Evolutionary conservation across 352 stramenopile species (phyloP).

Genomic region (Pythium oligandrum): DNA sequence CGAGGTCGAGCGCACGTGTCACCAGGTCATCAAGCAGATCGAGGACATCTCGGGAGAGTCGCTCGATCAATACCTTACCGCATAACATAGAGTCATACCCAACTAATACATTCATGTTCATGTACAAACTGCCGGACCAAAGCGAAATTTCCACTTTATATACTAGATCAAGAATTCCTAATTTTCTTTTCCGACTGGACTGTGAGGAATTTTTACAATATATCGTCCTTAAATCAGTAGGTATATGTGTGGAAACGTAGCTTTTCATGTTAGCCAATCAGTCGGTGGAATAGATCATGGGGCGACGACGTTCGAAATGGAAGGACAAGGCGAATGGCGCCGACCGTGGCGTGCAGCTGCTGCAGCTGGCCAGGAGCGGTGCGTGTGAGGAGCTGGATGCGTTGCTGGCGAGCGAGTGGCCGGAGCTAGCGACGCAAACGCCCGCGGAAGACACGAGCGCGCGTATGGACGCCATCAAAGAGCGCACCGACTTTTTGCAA

Average conservation of each 20-base stretch:
- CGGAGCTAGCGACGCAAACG: neutral
- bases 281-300: conserved; percentile 24
- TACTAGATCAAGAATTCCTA: too few relatives aligned
- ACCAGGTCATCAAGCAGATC: conserved; percentile 88
- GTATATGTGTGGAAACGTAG: too few relatives aligned
- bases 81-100: too few relatives aligned
- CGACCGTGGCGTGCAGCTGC: conserved; percentile 33
- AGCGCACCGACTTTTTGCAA: conserved; percentile 42
- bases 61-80: conserved; percentile 83
- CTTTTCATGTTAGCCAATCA: too few relatives aligned
- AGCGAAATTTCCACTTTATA: too few relatives aligned
- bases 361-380: conserved; percentile 44
- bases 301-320: conserved; percentile 63
- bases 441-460: neutral
- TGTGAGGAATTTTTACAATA: too few relatives aligned
- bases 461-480: conserved; percentile 1
- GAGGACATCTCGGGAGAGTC: conserved; percentile 88
- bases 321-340: conserved; percentile 34
- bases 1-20: conserved; percentile 80
- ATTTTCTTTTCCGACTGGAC: too few relatives aligned
- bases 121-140: too few relatives aligned
- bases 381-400: conserved; percentile 25
- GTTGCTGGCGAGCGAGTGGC: conserved; percentile 21
- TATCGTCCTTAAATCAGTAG: too few relatives aligned
- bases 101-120: too few relatives aligned